phyloP scores from a whole-genome alignment of 108 stramenopile species.

The Aurantiochytrium sp. region DNA sequence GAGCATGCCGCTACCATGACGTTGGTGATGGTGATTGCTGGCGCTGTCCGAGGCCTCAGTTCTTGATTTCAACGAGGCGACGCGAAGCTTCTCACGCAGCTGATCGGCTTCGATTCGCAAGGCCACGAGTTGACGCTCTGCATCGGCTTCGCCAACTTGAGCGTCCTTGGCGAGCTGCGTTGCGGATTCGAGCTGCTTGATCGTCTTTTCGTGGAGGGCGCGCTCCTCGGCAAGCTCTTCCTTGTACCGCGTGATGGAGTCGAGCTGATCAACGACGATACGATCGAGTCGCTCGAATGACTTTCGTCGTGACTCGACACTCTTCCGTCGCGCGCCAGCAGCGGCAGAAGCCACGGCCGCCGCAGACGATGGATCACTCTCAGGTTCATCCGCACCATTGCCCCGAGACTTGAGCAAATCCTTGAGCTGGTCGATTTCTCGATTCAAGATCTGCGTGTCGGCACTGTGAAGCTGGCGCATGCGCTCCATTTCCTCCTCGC shows the following conservation, averaged over 20 bases:
- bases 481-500: conserved; percentile 11
- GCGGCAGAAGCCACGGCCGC: background rate
- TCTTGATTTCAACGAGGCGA: background rate
- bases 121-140: background rate
- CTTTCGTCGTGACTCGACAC: background rate
- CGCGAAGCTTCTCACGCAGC: background rate
- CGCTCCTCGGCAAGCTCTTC: conserved; percentile 9
- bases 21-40: background rate
- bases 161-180: conserved; percentile 18
- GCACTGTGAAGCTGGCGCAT: conserved; percentile 10
- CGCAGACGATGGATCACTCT: background rate
- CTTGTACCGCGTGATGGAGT: background rate
- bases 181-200: background rate
- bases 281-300: conserved; percentile 13
- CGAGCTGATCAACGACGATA: background rate
- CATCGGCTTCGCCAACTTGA: background rate
- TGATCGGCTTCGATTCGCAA: background rate
- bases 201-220: background rate
- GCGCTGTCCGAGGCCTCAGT: background rate
- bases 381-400: background rate
- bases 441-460: background rate
- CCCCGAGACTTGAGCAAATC: background rate
- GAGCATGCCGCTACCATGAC: background rate
- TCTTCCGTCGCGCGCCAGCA: background rate
- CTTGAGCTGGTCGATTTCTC: background rate